Conservation (phyloP, 1,139 yeast genomes). For the Suhomyces taliae region DNA sequence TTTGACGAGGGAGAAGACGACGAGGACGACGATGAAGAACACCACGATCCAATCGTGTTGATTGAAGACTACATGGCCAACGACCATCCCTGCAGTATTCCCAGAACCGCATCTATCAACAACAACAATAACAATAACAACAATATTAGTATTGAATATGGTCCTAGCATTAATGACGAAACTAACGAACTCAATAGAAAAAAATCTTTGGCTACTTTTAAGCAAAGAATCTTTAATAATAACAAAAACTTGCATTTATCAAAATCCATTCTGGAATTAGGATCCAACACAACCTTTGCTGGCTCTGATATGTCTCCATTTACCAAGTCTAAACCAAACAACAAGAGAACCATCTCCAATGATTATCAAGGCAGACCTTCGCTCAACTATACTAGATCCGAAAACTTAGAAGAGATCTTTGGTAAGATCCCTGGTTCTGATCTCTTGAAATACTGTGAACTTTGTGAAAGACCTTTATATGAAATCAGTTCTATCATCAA, state of each 20-base stretch:
- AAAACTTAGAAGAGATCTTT: constrained; percentile 41
- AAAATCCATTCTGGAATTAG: constrained; percentile 6
- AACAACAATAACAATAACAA: not conserved
- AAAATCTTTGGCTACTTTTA: constrained; percentile 42
- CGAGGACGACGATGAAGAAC: constrained; percentile 28
- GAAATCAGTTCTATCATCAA: constrained; percentile 54
- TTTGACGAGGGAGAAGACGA: constrained; percentile 18
- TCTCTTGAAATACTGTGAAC: constrained; percentile 55
- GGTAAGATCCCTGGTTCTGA: constrained; percentile 44
- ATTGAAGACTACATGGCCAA: constrained; percentile 49
- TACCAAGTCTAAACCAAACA: constrained; percentile 12
- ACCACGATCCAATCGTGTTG: constrained; percentile 50
- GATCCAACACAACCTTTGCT: constrained; percentile 7
- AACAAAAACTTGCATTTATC: constrained; percentile 5
- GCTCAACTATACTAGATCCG: constrained; percentile 13
- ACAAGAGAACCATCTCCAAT: constrained; percentile 17
- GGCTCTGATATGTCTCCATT: constrained; percentile 17
- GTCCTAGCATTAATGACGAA: constrained; percentile 3
- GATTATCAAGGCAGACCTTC: constrained; percentile 9
- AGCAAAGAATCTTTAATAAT: constrained; percentile 22
- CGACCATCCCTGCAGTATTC: not conserved
- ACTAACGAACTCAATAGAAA: constrained; percentile 24
- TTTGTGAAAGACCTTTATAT: constrained; percentile 67
- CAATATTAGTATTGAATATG: not conserved
- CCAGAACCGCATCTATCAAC: not conserved